A percentile compares a stretch with the other conserved stretches of the same genome.
These are phyloP conservation scores for Coprinopsis cinerea DNA, from an alignment of 768 basidiomycete genomes.

Conservation along the genomic window DNA sequence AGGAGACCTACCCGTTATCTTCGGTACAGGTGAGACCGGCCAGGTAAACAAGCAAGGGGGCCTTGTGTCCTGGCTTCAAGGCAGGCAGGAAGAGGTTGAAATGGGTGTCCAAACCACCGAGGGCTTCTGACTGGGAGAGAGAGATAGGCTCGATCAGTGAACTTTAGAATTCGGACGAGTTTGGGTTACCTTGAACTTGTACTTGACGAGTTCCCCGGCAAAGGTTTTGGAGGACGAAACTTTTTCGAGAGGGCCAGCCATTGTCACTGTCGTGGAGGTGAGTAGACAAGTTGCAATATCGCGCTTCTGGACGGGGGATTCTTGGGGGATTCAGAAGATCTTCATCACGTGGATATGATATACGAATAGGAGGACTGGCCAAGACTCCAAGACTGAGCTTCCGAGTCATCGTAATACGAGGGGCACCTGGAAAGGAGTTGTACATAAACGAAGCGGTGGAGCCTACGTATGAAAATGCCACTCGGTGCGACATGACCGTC, in stretches of 20 bases:
- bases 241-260: constrained; percentile 44
- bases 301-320: no score
- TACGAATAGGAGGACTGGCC: no score
- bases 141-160: constrained; percentile 3
- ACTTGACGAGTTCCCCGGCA: constrained; percentile 78
- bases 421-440: no score
- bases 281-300: neutral
- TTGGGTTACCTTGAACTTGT: constrained; percentile 63
- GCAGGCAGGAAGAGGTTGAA: constrained; percentile 90
- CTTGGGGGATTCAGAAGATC: neutral
- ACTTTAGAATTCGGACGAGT: constrained; percentile 2
- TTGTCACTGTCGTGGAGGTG: neutral
- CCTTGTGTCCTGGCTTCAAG: constrained; percentile 42
- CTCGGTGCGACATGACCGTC: neutral
- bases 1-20: constrained; percentile 71
- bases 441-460: constrained; percentile 1
- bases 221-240: constrained; percentile 75
- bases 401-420: no score
- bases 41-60: constrained; percentile 76
- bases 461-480: no score
- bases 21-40: constrained; percentile 88
- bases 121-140: constrained; percentile 52
- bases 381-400: no score
- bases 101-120: constrained; percentile 62
- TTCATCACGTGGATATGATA: no score